A percentile compares a stretch with the other conserved stretches of the same genome.
phyloP scores from a whole-genome alignment of 1,284 basidiomycete species.

The Ceratobasidium sp. region DNA sequence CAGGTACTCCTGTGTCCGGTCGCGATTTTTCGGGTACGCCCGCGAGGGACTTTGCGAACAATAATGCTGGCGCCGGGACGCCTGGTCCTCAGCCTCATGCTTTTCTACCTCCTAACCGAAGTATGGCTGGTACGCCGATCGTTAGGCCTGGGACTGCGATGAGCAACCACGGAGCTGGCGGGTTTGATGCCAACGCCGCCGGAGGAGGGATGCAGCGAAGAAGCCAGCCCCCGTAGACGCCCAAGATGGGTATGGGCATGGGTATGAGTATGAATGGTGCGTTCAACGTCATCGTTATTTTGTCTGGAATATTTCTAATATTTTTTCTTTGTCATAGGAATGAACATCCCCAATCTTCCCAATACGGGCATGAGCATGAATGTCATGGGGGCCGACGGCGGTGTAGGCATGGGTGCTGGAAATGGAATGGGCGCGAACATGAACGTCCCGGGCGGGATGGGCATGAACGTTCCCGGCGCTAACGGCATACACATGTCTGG shows the following conservation, averaged over 20 bases:
- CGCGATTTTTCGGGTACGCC: constrained; percentile 36
- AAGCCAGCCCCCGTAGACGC: constrained; percentile 36
- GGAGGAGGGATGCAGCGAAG: constrained; percentile 19
- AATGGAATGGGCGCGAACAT: constrained; percentile 25
- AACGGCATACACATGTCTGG: constrained; percentile 31
- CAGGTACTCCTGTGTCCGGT: constrained; percentile 11
- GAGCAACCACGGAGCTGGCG: constrained; percentile 21
- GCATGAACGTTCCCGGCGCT: constrained; percentile 51
- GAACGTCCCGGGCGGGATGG: constrained; percentile 43
- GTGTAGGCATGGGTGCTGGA: constrained; percentile 19
- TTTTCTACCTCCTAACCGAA: constrained; percentile 38
- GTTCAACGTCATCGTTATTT: background rate
- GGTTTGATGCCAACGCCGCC: background rate
- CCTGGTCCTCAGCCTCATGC: constrained; percentile 45
- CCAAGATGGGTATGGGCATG: constrained; percentile 36
- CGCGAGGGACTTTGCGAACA: constrained; percentile 24
- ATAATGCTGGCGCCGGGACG: constrained; percentile 24
- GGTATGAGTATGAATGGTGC: constrained; percentile 28
- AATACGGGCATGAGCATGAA: constrained; percentile 33
- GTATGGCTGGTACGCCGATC: constrained; percentile 37
- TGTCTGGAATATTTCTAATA: background rate
- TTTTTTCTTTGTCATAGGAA: background rate
- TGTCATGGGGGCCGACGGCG: constrained; percentile 20
- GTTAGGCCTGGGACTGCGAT: constrained; percentile 35
- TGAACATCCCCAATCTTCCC: constrained; percentile 26